Base-by-base conservation (phyloP, 2,329 filamentous ascomycete genomes). In the Ophiosphaerella korrae region DNA sequence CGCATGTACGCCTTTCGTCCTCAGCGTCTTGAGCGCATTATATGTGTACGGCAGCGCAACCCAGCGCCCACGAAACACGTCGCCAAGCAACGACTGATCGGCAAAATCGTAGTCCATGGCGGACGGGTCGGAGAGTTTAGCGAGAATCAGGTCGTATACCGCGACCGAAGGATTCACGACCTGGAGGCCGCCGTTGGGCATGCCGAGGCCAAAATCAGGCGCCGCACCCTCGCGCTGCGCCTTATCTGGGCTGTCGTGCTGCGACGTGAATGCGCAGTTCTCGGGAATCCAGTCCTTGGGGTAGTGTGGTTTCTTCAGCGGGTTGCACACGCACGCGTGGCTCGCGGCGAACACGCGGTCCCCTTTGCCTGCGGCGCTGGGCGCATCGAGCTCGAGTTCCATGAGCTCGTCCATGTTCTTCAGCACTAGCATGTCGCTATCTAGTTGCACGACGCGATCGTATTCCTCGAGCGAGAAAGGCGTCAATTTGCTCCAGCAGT, bases 401-500 rank as follows among this genome's bases (percentile, higher is more conserved):
- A 96, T 95, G 60, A 96, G 78, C 77, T 95, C 91, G 71, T 96
- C 92, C 89, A 96, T 96, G 74, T 95, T 95, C 64, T 81, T 81
- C 58, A 87, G 75, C 7, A 90, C 85, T 43, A 96, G 77, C 91
- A 96, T 96, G 76, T 96, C 92, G 66, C 87, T 88, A 75, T 96
- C 92, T 47, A 96, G 81, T 75, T 91, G 88, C 32, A 95, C 88
- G 31, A 96, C 84, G 35, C 91, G 84, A 23, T 87, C 81, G 75
- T 92, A 96, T 70, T 92, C 85, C 14, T 81, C 81, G 29, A 96
- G 79, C 18, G 84, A 86, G 72, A 95, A 96, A 5, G 88, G 85
- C 13, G 87, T 84, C 24, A 96, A 83, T 76, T 96, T 96, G 74
- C 83, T 89, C 90, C 91, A 96, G 80, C 88, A 92, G 74, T 95